Evolutionary conservation across 2,329 filamentous ascomycete species (phyloP), one percentile per base, ranked within the genome.

Genomic region (Torrubiella hemipterigena): DNA sequence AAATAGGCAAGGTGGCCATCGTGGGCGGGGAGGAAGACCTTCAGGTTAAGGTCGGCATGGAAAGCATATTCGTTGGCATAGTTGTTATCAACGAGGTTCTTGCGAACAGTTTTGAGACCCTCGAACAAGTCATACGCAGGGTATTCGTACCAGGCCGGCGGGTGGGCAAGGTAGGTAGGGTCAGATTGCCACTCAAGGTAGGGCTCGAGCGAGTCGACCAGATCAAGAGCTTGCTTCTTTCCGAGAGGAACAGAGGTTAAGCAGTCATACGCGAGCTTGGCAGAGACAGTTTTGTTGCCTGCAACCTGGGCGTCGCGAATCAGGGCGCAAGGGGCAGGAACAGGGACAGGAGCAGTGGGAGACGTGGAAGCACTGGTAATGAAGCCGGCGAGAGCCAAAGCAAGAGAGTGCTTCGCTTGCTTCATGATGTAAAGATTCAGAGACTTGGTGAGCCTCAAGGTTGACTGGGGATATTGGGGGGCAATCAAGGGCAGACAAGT

Each of bases 1-100:
- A 63, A 52, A 43, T 65, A 74, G 3, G 58, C 53, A 30, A 78
- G 74, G 44, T 83, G 78, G 2, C 75, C 73, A 45, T 83, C 77
- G 41, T 81, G 73, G 4, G 70, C 67, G 2, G 57, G 58, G 16
- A 61, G 59, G 21, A 45, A 43, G 21, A 75, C 57, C 7, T 71
- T 50, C 21, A 59, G 50, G 34, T 69, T 66, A 3, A 82, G 55
- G 17, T 69, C 67, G 7, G 54, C 38, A 41, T 73, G 65, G 39
- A 73, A 71, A 7, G 65, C 61, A 43, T 66, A 71, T 42, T 76
- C 69, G 45, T 59, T 67, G 4, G 51, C 45, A 41, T 65, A 75
- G 4, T 49, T 48, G 13, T 58, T 56, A 3, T 45, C 47, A 15
- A 46, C 38, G 5, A 62, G 58, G 12, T 61, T 67, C 5, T 48